These are phyloP conservation scores for Nematocida major DNA, from an alignment of 371 early-diverging fungal species.

Conservation along the genomic window DNA sequence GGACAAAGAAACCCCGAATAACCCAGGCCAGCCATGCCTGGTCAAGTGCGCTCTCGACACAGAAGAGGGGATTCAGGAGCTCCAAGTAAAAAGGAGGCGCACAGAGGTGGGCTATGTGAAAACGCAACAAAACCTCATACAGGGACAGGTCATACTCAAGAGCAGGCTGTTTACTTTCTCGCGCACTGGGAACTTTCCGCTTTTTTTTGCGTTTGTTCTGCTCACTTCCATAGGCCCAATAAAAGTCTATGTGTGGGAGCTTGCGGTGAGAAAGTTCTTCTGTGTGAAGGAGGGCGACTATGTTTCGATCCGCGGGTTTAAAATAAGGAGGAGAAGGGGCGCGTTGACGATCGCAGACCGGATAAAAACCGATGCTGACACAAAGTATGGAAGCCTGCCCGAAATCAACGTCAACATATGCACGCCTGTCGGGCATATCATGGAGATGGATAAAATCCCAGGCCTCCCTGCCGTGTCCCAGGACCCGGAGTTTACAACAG, in stretches of 20 bases:
- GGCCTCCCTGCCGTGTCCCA: background rate
- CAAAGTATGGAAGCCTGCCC: constrained; percentile 40
- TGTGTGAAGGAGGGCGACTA: constrained; percentile 55
- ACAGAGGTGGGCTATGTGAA: constrained; percentile 17
- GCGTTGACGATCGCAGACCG: constrained; percentile 41
- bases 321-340: constrained; percentile 28
- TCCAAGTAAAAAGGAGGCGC: background rate
- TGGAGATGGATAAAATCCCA: background rate
- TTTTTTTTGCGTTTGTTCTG: constrained; percentile 54
- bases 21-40: background rate
- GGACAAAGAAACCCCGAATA: background rate
- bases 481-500: constrained; percentile 45
- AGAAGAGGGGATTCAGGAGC: background rate
- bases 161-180: constrained; percentile 20
- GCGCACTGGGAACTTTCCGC: background rate
- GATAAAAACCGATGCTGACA: constrained; percentile 54
- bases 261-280: constrained; percentile 53
- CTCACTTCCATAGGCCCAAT: constrained; percentile 21
- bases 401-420: constrained; percentile 36
- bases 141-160: constrained; percentile 37
- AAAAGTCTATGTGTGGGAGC: constrained; percentile 61
- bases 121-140: constrained; percentile 11
- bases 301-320: constrained; percentile 49
- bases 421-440: constrained; percentile 5
- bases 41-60: background rate